Evolutionary conservation across 768 basidiomycete genomes (phyloP), one percentile per base, ranked within the genome.

Genomic region (Crassisporium funariophilum): DNA sequence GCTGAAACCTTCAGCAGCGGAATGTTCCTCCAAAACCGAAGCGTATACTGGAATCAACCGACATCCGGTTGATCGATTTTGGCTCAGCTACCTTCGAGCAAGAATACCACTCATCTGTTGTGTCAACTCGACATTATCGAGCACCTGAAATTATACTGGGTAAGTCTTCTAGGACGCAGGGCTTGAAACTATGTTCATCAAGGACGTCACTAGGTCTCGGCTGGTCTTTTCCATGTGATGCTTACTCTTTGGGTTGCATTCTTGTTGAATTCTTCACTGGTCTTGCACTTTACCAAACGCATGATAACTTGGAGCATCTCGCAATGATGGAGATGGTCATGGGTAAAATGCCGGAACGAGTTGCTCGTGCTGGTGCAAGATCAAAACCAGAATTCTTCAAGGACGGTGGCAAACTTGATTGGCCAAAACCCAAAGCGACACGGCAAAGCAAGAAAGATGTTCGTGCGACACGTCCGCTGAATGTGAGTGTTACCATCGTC

Each of bases 321-420:
- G 97, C 95, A 31, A 99, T 99, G 97, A 99, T 99, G 97, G 95
- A 98, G 65, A 86, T 90, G 65, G 97, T 98, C 29, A 98, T 98
- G 90, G 95, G 95, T 48, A 91, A 89, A 72, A 95, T 98, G 87
- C 91, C 95, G 0, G 84, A 88, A 41, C 83, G 86, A 4, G 92
- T 95, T 61, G 82, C 83, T 29, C 78, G 86, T 34, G 76, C 78
- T 35, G 88, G 86, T 13, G 82, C 85, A 7, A 78, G 87, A 37
- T 81, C 84, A 40, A 95, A 95, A 59, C 84, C 92, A 6, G 95
- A 98, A 61, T 97, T 90, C 67, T 98, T 99, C 76, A 92, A 89
- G 63, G 87, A 89, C 16, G 85, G 82, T 22, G 68, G 75, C 53
- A 88, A 85, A 59, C 79, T 99, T 33, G 92, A 94, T 65, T 98